Percentiles rank a stretch among this genome's conserved stretches.
These are phyloP conservation scores for Salvia rosmarinus DNA, from an alignment of 257 asterid genomes.

Conservation along the genomic window DNA sequence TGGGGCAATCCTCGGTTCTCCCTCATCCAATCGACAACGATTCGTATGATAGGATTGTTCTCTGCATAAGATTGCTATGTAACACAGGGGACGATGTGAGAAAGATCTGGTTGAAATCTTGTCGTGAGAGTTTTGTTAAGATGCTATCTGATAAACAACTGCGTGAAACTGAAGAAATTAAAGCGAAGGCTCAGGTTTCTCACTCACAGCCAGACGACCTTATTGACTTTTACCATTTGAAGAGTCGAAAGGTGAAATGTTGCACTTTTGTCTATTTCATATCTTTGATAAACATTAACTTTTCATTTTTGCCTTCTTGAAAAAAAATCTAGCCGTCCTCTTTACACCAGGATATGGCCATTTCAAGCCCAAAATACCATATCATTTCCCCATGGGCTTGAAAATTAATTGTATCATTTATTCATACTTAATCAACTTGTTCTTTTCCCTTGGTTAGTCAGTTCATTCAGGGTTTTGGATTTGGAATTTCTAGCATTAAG, in stretches of 20 bases:
- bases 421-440: neutral
- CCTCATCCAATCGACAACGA: conserved; percentile 97
- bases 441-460: conserved; percentile 4
- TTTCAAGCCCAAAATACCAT: neutral
- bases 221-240: conserved; percentile 95
- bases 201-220: conserved; percentile 98
- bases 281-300: conserved; percentile 25
- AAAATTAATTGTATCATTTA: neutral
- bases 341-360: neutral
- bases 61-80: conserved; percentile 80
- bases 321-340: conserved; percentile 3
- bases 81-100: conserved; percentile 70
- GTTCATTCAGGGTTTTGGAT: neutral
- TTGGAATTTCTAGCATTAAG: conserved; percentile 9
- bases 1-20: conserved; percentile 92
- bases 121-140: conserved; percentile 92
- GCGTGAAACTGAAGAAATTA: conserved; percentile 91
- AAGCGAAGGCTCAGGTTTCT: conserved; percentile 81
- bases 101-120: conserved; percentile 85
- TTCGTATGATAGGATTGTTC: conserved; percentile 84
- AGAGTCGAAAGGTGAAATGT: conserved; percentile 82
- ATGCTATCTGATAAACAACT: conserved; percentile 95
- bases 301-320: conserved; percentile 13
- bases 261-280: conserved; percentile 21
- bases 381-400: neutral